Evolutionary conservation across 1,284 basidiomycete species (phyloP), one percentile per base, ranked within the genome.

Genomic region (Heterobasidion parviporum): DNA sequence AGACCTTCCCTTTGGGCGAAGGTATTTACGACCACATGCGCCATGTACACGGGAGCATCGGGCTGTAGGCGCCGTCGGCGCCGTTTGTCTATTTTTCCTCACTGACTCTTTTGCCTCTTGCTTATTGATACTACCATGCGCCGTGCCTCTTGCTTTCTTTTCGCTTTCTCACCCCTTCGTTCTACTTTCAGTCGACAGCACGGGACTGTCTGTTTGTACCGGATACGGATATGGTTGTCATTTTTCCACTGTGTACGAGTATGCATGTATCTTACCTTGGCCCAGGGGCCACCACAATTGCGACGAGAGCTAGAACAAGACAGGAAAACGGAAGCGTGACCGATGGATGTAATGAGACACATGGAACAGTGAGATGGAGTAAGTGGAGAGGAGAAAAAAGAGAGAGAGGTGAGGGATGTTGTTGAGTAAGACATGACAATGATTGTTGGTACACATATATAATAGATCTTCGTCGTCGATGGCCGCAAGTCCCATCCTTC

Each of bases 11-110:
- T 0, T 69, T 71, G 32, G 80, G 82, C 6, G 69, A 80, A 15
- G 76, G 76, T 8, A 79, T 84, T n/a, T 84, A 84, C 58, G 72
- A 74, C 0, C 81, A 83, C 60, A 84, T 83, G 81, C 75, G 75
- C 4, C 38, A 53, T 2, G 64, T 64, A 51, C 81, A 83, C 60
- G 81, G 81, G 1, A 69, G 75, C 26, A 61, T 61, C 41, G 77
- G 78, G 18, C 59, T 78, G 52, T 62, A 51, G 41, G 12, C 4
- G 46, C 18, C 16, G 6, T 50, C 41, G 36, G 41, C 35, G 35
- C 1, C 34, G 15, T 41, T 7, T 52, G 41, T 49, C 6, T n/a
- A 6, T 4, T 33, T 12, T 20, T 9, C 32, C 26, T 33, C 43
- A 32, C 32, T 16, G 33, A 44, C 44, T 53, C 33, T 48, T 48